Evolutionary conservation across 2,329 filamentous ascomycete species (phyloP).

Genomic region (Epichloe hybrida): DNA sequence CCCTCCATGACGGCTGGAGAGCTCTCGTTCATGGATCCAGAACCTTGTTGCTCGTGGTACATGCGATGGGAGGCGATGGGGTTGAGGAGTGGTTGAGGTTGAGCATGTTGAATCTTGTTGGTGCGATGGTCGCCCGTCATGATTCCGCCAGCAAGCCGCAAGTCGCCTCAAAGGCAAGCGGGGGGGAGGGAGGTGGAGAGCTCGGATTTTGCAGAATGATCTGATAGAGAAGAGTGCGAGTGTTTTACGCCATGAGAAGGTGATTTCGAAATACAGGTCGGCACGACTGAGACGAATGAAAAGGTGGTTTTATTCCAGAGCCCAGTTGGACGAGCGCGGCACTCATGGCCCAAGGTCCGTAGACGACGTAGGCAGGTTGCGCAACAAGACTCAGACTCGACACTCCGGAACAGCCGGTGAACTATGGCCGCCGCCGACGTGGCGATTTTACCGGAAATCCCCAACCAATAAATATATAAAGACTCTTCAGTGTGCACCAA

Average conservation of each 20-base stretch:
- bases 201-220: too few relatives aligned
- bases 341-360: background rate
- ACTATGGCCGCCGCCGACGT: background rate
- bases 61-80: constrained; percentile 11
- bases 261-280: background rate
- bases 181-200: too few relatives aligned
- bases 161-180: background rate
- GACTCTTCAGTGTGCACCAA: background rate
- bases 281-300: too few relatives aligned
- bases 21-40: constrained; percentile 11
- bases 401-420: background rate
- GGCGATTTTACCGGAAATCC: background rate
- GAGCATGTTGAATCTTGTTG: constrained; percentile 18
- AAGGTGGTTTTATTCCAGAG: background rate
- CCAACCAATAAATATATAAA: background rate
- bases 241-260: background rate
- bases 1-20: constrained; percentile 26
- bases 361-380: background rate
- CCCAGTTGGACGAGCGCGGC: background rate
- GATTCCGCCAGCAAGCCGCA: constrained; percentile 6
- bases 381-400: background rate
- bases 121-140: constrained; percentile 19
- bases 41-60: constrained; percentile 10
- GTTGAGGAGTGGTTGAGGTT: constrained; percentile 12
- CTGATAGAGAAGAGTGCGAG: background rate